Base-by-base conservation (phyloP, 2,329 filamentous ascomycete species). In the Sporothrix luriei region DNA sequence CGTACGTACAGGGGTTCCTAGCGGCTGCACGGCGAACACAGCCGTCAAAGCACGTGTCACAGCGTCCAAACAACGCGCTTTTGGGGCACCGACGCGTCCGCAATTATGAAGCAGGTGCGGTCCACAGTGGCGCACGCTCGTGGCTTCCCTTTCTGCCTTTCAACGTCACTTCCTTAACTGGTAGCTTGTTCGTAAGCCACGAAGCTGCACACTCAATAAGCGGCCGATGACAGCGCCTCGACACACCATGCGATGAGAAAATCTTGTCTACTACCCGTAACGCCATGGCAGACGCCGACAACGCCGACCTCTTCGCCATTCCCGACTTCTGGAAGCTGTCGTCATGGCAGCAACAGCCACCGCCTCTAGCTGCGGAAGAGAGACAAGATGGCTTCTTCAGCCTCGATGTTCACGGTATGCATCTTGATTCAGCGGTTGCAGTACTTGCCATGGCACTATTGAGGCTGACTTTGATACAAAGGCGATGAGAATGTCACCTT, bases 261-360 rank as follows among this genome's bases (percentile, higher is more conserved):
- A 21, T 38, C 33, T 24, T 4, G 43, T 2, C 3, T 48, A 10
- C 24, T 29, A 43, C 7, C 16, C 7, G 33, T 19, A 26, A 1
- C 55, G 21, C 40, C 65, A 73, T 74, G 71, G 54, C 62, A 13
- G 46, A 71, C 68, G 38, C 46, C 4, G 69, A 83, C 52, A 76
- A 79, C 68, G 81, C 84, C 62, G 79, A 89, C 75, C 83, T 89
- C 43, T 92, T 92, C 75, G 84, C 85, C 51, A 87, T 88, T 59
- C 87, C 87, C 51, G 83, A 89, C 75, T 84, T 91, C 71, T 87
- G 85, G 84, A 81, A 80, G 69, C 79, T 83, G 33, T 87, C 88
- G 2, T 82, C 79, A 73, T 84, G 84, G 77, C 78, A 85, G 49
- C 78, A 82, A 9, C 72, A 78, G 26, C 59, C 54, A 9, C 55